phyloP scores from a whole-genome alignment of 2,329 filamentous ascomycete genomes.

The Fulvia fulva region DNA sequence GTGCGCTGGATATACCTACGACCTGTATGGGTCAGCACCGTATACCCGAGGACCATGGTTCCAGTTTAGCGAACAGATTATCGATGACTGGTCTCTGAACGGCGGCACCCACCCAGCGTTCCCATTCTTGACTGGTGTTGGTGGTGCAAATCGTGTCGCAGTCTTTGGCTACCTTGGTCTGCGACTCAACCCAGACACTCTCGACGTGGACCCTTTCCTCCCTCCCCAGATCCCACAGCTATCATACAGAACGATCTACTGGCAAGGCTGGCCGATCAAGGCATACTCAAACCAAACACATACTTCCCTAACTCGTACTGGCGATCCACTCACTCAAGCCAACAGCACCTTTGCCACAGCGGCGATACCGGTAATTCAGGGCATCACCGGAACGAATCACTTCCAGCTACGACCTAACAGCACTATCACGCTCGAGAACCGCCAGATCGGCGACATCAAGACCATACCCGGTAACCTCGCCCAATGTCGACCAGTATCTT shows the following conservation, averaged over 20 bases:
- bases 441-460: constrained; percentile 51
- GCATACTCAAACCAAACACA: constrained; percentile 61
- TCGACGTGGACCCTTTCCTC: constrained; percentile 62
- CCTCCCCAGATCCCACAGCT: constrained; percentile 62
- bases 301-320: constrained; percentile 56
- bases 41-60: constrained; percentile 65
- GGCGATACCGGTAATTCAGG: constrained; percentile 57
- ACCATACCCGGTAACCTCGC: constrained; percentile 59
- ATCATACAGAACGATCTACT: constrained; percentile 62
- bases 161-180: constrained; percentile 66
- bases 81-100: constrained; percentile 58
- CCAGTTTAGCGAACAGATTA: constrained; percentile 66
- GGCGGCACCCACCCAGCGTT: constrained; percentile 66
- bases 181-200: constrained; percentile 54
- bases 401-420: constrained; percentile 38
- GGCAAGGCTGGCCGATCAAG: constrained; percentile 60
- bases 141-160: constrained; percentile 64
- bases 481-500: constrained; percentile 55
- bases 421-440: constrained; percentile 54
- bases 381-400: constrained; percentile 38
- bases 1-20: constrained; percentile 65
- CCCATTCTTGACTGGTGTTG: constrained; percentile 68
- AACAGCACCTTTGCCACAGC: constrained; percentile 51
- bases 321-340: constrained; percentile 48
- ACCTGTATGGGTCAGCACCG: constrained; percentile 59